Conservation (phyloP, 768 basidiomycete genomes). For the Postia placenta region DNA sequence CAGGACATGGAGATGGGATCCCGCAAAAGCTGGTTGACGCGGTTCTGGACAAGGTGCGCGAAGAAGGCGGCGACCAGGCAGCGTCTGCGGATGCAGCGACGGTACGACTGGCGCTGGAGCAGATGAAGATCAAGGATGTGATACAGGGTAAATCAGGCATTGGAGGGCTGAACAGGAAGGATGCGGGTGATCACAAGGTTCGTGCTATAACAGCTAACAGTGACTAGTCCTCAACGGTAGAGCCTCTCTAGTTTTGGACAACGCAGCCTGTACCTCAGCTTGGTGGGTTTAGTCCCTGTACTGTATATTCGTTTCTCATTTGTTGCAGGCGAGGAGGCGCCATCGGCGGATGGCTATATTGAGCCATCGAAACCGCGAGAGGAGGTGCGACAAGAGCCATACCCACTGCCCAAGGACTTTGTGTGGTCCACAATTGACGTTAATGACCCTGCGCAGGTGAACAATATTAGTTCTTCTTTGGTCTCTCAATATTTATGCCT, state of each 20-base stretch:
- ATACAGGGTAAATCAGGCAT: constrained; percentile 75
- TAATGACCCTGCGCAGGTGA: constrained; percentile 65
- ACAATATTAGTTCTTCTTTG: constrained; percentile 9
- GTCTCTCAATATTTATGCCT: background rate
- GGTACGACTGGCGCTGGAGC: constrained; percentile 63
- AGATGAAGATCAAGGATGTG: constrained; percentile 80
- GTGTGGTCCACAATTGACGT: constrained; percentile 87
- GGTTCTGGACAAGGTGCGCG: constrained; percentile 61
- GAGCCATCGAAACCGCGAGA: constrained; percentile 72
- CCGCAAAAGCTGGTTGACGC: constrained; percentile 59
- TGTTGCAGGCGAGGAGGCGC: constrained; percentile 51
- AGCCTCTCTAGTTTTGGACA: constrained; percentile 74
- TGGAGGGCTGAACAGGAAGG: constrained; percentile 71
- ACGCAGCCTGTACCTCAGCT: constrained; percentile 96
- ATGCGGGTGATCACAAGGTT: constrained; percentile 87
- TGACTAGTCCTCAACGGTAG: background rate
- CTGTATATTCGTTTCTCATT: background rate
- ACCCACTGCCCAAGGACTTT: constrained; percentile 86
- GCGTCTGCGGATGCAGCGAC: constrained; percentile 54
- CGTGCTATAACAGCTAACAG: constrained; percentile 16
- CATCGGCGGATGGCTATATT: constrained; percentile 79
- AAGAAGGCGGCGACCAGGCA: constrained; percentile 40
- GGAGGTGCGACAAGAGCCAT: constrained; percentile 84
- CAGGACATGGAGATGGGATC: constrained; percentile 38
- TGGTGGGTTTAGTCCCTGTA: constrained; percentile 32